Evolutionary conservation across 2,329 filamentous ascomycete species (phyloP), one percentile per base, ranked within the genome.

Genomic region (Graphilbum ipis-grandicollis): DNA sequence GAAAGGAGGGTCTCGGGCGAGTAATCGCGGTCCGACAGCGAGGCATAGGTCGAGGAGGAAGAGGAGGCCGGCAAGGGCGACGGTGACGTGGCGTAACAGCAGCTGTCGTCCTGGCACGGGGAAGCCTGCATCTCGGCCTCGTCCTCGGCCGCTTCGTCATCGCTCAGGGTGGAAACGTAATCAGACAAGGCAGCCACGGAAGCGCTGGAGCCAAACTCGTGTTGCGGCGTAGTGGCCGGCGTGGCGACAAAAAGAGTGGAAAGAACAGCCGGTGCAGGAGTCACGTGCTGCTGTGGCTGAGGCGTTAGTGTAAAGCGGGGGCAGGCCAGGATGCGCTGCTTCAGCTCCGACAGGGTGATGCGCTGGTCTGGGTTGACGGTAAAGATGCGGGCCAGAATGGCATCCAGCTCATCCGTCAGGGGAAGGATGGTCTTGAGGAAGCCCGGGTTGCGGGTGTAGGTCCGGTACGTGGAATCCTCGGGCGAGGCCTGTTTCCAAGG

Each of bases 401-500:
- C 66, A 61, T 94, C 86, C 54, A 96, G 68, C 53, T 94, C 86
- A 53, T 82, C 68, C 39, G 90, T 86, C 51, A 98, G 61, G 18
- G 90, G 88, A 39, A 98, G 69, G 49, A 98, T 98, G 43, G 84
- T 81, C 64, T 85, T 80, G 46, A 98, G 64, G 56, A 96, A 98
- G 52, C 79, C 77, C 43, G 75, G 74, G 52, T 85, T 84, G 63
- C 79, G 79, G 48, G 81, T 71, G 60, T 81, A 96, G 38, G 86
- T 86, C 51, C 80, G 75, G 69, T 96, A 98, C 33, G 90, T 96
- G 45, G 84, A 84, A 58, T 98, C 90, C 56, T 93, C 84, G 48
- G 75, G 66, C 12, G 85, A 93, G 43, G 90, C 90, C 55, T 90
- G 80, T 63, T 96, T 96, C 90, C 90, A 98, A 41, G 90, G 90